Evolutionary conservation across 768 basidiomycete species (phyloP), one percentile per base, ranked within the genome.

Genomic region (Phylloporus arenicola): DNA sequence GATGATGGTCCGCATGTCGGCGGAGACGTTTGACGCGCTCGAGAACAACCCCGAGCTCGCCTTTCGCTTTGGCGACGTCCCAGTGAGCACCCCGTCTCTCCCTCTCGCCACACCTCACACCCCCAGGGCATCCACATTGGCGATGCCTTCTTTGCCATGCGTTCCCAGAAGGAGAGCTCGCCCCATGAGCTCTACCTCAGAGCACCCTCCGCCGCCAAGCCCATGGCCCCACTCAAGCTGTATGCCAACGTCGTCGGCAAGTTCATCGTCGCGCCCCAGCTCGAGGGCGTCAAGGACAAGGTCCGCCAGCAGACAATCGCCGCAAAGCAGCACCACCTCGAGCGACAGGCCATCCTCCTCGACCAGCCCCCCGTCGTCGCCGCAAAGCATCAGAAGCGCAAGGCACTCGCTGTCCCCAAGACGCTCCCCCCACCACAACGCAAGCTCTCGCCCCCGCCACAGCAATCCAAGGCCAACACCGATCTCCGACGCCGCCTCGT

Each of bases 151-250:
- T 90, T 81, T 51, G 74, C 84, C 2, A 78, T 87, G 74, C 72
- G 69, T 3, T 65, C 75, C 5, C 64, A 67, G 48, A 71, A 72
- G 48, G 88, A 88, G 64, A 74, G 71, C 52, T 63, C 73, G 2
- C 72, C 76, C 8, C 85, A 88, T 57, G 88, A 91, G 54, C 74
- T 91, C 27, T 91, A 87, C 65, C 75, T 89, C 19, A 79, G 86
- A 14, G 71, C 80, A 12, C 72, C 82, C 33, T 76, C 78, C 14
- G 72, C 76, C 8, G 69, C 75, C 20, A 83, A 81, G 63, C 80
- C 77, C 43, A 78, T 72, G 55, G 78, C 80, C 0, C 82, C 85
- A 2, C 76, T 90, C 57, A 88, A 86, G 64, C 78, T 86, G 17
- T 79, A 83, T 57, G 88, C 85, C 54, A 82, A 81, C 57, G 79